Evolutionary conservation across 495 filamentous ascomycete species (phyloP), one percentile per base, ranked within the genome.

Genomic region (Lepraria neglecta): DNA sequence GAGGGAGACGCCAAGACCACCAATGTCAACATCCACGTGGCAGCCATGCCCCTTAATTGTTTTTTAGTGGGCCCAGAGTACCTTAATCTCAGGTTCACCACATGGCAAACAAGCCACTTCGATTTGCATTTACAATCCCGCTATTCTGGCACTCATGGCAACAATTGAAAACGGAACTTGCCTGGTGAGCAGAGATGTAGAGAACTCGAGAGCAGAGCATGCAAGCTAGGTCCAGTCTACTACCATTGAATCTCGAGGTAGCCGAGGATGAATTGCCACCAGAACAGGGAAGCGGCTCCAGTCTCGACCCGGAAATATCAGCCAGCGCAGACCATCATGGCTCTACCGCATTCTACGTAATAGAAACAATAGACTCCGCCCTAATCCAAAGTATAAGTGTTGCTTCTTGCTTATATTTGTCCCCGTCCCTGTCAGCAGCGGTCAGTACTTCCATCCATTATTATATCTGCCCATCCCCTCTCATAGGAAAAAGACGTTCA

Each of bases 231-330:
- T 50, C 9, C 47, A 47, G n/a, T 11, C 24, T 11, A 7, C 1
- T 50, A 28, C 27, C 6, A 15, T 28, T 30, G 12, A 30, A 27
- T 17, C 47, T 51, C 6, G 47, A 30, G 47, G 12, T 12, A 30
- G 27, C 27, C 48, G 28, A 52, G 48, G 24, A 52, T 27, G 14
- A 31, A 33, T 38, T 38, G 35, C 35, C 7, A 31, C 48, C 48
- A 31, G 24, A 11, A 15, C 24, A 14, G 24, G 17, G 17, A 15
- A 51, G 24, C 2, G 27, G 30, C 5, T 7, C 21, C 14, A 24
- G 45, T 24, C 45, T 48, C 45, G 45, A 27, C 45, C 46, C 46
- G 46, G 46, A 50, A 50, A 50, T 50, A 50, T 19, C 21, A 50
- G 19, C 12, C 46, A 48, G 24, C 24, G 21, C 14, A 24, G 19